Evolutionary conservation across 768 basidiomycete species (phyloP).

Genomic region (Serendipita indica): DNA sequence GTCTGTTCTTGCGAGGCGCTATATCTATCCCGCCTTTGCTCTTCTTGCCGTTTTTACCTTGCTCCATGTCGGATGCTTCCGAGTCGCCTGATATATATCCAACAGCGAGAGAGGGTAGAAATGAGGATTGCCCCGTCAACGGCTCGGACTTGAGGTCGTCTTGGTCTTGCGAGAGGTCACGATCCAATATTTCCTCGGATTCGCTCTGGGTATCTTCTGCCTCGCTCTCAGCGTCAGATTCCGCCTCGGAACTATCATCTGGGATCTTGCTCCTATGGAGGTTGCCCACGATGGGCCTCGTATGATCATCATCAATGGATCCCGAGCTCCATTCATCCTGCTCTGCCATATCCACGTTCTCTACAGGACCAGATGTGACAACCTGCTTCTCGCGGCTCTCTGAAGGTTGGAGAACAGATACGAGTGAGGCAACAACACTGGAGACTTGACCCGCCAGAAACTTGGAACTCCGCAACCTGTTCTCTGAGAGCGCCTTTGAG

Average conservation of each 20-base stretch:
- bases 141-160: too few relatives aligned
- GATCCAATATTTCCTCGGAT: too few relatives aligned
- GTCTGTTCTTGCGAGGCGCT: constrained; percentile 51
- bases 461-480: constrained; percentile 63
- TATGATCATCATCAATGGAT: constrained; percentile 27
- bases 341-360: constrained; percentile 18
- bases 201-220: too few relatives aligned
- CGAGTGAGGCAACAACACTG: constrained; percentile 36
- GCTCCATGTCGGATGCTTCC: constrained; percentile 61
- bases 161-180: too few relatives aligned
- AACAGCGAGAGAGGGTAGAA: constrained; percentile 76
- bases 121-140: constrained; percentile 35
- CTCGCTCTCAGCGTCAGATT: constrained; percentile 17
- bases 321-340: constrained; percentile 30
- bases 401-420: constrained; percentile 25
- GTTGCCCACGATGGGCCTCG: too few relatives aligned
- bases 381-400: constrained; percentile 19
- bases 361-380: constrained; percentile 8
- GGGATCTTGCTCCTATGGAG: too few relatives aligned
- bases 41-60: constrained; percentile 45
- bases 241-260: too few relatives aligned
- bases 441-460: constrained; percentile 45
- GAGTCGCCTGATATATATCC: constrained; percentile 74
- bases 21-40: constrained; percentile 38
- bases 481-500: constrained; percentile 43